Evolutionary conservation across 2,329 filamentous ascomycete species (phyloP).

Genomic region (Thelonectria olida): DNA sequence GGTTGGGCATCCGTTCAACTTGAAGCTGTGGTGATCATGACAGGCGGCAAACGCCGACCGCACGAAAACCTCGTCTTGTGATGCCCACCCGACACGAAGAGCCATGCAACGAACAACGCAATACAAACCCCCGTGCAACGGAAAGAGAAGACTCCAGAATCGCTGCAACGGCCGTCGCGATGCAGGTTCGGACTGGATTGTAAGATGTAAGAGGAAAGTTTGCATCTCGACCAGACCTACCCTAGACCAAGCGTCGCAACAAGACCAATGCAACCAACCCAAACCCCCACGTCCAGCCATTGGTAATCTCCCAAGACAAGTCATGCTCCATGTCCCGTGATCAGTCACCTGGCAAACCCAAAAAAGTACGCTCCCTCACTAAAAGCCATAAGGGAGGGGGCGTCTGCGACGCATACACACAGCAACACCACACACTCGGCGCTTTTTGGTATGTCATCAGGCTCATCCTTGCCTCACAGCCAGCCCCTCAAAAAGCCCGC

Average conservation of each 20-base stretch:
- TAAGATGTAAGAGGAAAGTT: neutral
- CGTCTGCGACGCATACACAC: neutral
- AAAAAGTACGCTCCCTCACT: no score
- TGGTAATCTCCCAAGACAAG: neutral
- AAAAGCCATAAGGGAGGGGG: neutral
- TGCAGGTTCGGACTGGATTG: neutral
- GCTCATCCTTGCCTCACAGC: neutral
- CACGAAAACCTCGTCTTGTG: neutral
- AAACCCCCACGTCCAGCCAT: neutral
- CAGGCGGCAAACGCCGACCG: no score
- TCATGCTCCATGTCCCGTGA: constrained; percentile 9
- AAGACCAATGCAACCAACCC: neutral
- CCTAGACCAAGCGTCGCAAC: neutral
- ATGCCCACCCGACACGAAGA: neutral
- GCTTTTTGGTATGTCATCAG: constrained; percentile 1
- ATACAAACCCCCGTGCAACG: neutral
- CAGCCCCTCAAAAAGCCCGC: neutral
- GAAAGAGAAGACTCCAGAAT: neutral
- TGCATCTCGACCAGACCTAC: neutral
- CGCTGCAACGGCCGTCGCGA: neutral
- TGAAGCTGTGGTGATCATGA: no score
- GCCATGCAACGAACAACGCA: neutral
- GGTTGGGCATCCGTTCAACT: no score
- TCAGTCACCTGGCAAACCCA: neutral
- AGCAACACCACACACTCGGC: neutral